These are phyloP conservation scores for Neofusicoccum ribis DNA, from an alignment of 2,329 filamentous ascomycete species.

Conservation along the genomic window DNA sequence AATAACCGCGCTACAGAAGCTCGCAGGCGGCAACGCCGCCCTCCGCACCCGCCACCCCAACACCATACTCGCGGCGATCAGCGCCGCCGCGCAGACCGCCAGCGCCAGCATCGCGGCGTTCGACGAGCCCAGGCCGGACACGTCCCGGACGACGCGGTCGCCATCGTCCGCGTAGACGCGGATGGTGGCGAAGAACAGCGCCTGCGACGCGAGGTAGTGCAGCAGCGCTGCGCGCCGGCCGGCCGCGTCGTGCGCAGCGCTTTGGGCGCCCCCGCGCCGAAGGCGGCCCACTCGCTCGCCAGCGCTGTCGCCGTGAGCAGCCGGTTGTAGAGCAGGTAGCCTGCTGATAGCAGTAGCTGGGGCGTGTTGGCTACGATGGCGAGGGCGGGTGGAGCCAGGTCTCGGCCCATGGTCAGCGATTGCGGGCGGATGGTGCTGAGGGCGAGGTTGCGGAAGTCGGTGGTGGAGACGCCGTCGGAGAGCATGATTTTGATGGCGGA, in stretches of 20 bases:
- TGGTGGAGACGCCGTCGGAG: neutral
- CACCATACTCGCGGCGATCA: no score
- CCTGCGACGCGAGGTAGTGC: conserved; percentile 48
- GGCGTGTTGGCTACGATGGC: conserved; percentile 8
- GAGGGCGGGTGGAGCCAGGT: neutral
- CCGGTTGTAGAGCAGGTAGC: conserved; percentile 50
- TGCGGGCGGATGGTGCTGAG: neutral
- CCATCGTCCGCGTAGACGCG: no score
- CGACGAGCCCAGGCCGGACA: no score
- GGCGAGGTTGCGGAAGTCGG: conserved; percentile 20
- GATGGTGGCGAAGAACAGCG: conserved; percentile 39
- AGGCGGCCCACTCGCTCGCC: conserved; percentile 49
- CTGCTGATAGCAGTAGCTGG: conserved; percentile 41
- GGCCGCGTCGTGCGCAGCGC: conserved; percentile 41
- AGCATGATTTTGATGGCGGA: conserved; percentile 13
- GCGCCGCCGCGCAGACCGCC: no score
- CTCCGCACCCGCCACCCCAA: no score
- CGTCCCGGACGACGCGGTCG: no score
- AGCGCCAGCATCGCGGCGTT: no score
- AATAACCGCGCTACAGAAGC: no score
- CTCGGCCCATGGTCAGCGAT: neutral
- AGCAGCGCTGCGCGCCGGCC: conserved; percentile 38
- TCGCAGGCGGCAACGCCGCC: no score
- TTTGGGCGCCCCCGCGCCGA: conserved; percentile 32
- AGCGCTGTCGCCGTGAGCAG: conserved; percentile 50